Percentiles rank a stretch among this genome's conserved stretches.
phyloP scores from a whole-genome alignment of 2,329 filamentous ascomycete species.

The Colletotrichum plurivorum region DNA sequence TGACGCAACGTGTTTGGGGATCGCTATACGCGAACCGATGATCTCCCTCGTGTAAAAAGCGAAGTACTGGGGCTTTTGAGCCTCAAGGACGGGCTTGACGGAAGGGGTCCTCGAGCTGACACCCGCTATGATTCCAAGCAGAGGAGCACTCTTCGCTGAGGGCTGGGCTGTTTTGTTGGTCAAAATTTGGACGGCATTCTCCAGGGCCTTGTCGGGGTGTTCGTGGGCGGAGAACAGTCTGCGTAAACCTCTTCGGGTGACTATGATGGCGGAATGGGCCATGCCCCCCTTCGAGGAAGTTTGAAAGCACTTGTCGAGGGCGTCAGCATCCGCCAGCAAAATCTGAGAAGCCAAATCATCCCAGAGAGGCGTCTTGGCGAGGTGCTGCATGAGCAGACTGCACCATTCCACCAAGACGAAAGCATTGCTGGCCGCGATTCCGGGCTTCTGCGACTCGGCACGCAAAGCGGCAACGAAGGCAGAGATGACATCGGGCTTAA shows the following conservation, averaged over 20 bases:
- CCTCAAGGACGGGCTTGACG: conserved; percentile 73
- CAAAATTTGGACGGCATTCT: conserved; percentile 75
- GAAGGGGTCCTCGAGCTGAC: conserved; percentile 81
- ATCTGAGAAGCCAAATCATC: conserved; percentile 75
- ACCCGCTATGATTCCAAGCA: conserved; percentile 89
- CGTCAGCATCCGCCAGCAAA: conserved; percentile 77
- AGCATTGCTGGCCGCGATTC: conserved; percentile 83
- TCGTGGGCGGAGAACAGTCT: conserved; percentile 75
- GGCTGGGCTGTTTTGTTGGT: conserved; percentile 77
- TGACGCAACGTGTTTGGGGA: conserved; percentile 80
- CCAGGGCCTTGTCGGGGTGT: conserved; percentile 72
- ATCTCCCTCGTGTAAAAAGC: conserved; percentile 90
- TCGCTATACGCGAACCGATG: conserved; percentile 79
- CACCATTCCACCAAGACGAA: conserved; percentile 95
- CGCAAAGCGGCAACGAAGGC: conserved; percentile 77
- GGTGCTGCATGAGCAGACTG: conserved; percentile 81
- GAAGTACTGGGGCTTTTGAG: conserved; percentile 80
- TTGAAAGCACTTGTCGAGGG: conserved; percentile 83
- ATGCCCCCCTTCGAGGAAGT: conserved; percentile 75
- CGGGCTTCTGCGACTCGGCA: conserved; percentile 80
- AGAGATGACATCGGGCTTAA: conserved; percentile 71
- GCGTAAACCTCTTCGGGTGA: conserved; percentile 85
- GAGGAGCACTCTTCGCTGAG: conserved; percentile 78
- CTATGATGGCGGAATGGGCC: conserved; percentile 79
- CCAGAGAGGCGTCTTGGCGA: conserved; percentile 75